These are phyloP conservation scores for Mentha longifolia DNA, from an alignment of 257 asterid species.

Conservation along the genomic window DNA sequence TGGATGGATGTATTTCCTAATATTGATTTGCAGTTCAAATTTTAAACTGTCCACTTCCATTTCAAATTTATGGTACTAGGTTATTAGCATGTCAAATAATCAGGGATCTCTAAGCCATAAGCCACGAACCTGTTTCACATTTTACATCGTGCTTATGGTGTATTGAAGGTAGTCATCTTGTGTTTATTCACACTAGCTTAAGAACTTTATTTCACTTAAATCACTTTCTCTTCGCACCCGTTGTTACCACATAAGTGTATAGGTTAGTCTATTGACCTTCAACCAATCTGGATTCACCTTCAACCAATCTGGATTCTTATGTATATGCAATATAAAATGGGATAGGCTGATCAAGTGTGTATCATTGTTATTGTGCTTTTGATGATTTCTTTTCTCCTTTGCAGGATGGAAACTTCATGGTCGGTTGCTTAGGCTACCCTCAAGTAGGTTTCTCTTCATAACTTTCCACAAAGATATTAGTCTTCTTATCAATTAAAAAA, in stretches of 20 bases:
- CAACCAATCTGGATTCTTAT: constrained; percentile 21
- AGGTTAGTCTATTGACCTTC: constrained; percentile 16
- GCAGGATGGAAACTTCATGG: constrained; percentile 99
- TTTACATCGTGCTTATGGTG: background rate
- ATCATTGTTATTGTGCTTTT: constrained; percentile 20
- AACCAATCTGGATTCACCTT: too few relatives aligned
- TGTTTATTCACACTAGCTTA: constrained; percentile 15
- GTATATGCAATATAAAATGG: constrained; percentile 20
- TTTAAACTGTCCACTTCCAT: constrained; percentile 1
- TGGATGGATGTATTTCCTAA: constrained; percentile 7
- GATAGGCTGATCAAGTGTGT: constrained; percentile 19
- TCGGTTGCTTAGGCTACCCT: constrained; percentile 96
- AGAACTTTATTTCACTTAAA: constrained; percentile 27
- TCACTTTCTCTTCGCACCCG: constrained; percentile 1
- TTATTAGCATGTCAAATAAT: constrained; percentile 23
- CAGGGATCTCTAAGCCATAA: constrained; percentile 6
- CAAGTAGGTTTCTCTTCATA: constrained; percentile 57
- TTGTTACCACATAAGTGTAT: constrained; percentile 6
- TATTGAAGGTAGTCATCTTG: constrained; percentile 14
- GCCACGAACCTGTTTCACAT: constrained; percentile 15
- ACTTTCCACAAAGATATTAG: constrained; percentile 20
- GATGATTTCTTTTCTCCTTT: constrained; percentile 36
- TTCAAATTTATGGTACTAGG: background rate
- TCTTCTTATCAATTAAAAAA: constrained; percentile 25
- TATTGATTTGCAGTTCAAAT: constrained; percentile 20